Percentiles rank a stretch among this genome's conserved stretches.
Evolutionary conservation across 2,329 filamentous ascomycete genomes (phyloP).

Genomic region (Ustilaginoidea virens): DNA sequence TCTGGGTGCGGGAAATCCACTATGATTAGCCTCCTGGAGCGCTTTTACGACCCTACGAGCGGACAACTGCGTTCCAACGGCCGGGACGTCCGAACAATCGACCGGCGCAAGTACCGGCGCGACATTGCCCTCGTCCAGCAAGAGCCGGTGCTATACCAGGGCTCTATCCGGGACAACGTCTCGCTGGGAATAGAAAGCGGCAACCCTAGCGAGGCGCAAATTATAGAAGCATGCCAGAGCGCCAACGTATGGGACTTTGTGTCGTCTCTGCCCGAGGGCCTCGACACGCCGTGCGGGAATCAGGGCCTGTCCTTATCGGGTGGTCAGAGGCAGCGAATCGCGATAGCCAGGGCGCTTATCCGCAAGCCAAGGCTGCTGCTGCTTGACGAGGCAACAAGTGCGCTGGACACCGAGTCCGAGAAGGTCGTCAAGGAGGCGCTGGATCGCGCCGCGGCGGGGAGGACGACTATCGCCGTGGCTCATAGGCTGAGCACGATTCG

Average conservation of each 20-base stretch:
- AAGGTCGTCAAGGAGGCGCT: constrained; percentile 49
- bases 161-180: constrained; percentile 41
- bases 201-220: constrained; percentile 18
- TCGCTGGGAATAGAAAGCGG: constrained; percentile 25
- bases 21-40: constrained; percentile 34
- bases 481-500: constrained; percentile 41
- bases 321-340: constrained; percentile 57
- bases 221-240: constrained; percentile 33
- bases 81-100: constrained; percentile 13
- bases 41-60: constrained; percentile 23
- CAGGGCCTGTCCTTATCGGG: constrained; percentile 55
- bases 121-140: constrained; percentile 25
- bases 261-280: constrained; percentile 39
- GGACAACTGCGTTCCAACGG: constrained; percentile 16
- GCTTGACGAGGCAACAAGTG: no score
- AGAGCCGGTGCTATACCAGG: constrained; percentile 27
- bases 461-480: constrained; percentile 48
- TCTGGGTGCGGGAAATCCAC: constrained; percentile 47
- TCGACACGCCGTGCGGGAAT: constrained; percentile 48
- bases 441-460: constrained; percentile 25
- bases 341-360: constrained; percentile 57
- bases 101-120: constrained; percentile 17
- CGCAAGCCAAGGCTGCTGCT: constrained; percentile 51
- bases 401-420: constrained; percentile 51
- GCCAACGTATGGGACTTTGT: constrained; percentile 43